Evolutionary conservation across 768 basidiomycete species (phyloP).

Genomic region (Chalciporus pseudorubinellus): DNA sequence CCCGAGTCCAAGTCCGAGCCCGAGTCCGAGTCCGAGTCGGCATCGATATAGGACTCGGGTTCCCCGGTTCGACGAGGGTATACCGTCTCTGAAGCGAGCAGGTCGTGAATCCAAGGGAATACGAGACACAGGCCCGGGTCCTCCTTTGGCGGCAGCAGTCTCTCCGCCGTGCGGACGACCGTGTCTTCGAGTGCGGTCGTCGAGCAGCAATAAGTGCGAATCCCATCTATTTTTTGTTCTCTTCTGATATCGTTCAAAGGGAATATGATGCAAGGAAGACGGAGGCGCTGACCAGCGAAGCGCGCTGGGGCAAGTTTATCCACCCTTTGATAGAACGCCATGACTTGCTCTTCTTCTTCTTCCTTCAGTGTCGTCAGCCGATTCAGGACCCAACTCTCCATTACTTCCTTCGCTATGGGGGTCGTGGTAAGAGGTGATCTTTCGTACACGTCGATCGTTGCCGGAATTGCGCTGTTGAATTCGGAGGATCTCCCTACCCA

Average conservation of each 20-base stretch:
- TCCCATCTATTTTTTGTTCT: not conserved
- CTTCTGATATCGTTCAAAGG: slow-evolving; percentile 7
- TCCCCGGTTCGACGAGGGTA: not conserved
- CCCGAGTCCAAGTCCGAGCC: not conserved
- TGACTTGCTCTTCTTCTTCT: slow-evolving; percentile 1
- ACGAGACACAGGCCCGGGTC: slow-evolving; percentile 14
- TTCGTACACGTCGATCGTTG: slow-evolving; percentile 14
- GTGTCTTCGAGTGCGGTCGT: slow-evolving; percentile 11
- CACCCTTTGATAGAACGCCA: slow-evolving; percentile 8
- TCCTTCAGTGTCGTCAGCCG: not conserved
- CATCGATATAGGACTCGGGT: not conserved
- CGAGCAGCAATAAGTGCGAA: slow-evolving; percentile 6
- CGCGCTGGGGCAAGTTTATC: not conserved
- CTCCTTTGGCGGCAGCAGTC: not conserved
- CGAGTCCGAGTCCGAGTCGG: slow-evolving; percentile 1
- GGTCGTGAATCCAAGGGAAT: slow-evolving; percentile 19
- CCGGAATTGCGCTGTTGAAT: slow-evolving; percentile 23
- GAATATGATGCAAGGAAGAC: slow-evolving; percentile 20
- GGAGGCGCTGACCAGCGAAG: slow-evolving; percentile 7
- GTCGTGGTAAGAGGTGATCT: not conserved
- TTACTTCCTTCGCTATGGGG: slow-evolving; percentile 3
- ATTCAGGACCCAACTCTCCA: not conserved
- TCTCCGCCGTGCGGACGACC: slow-evolving; percentile 6
- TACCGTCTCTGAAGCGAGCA: not conserved
- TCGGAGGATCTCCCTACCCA: slow-evolving; percentile 19